A percentile compares a stretch with the other conserved stretches of the same genome.
phyloP scores from a whole-genome alignment of 2,329 filamentous ascomycete species.

The Mycosphaerella sp. region DNA sequence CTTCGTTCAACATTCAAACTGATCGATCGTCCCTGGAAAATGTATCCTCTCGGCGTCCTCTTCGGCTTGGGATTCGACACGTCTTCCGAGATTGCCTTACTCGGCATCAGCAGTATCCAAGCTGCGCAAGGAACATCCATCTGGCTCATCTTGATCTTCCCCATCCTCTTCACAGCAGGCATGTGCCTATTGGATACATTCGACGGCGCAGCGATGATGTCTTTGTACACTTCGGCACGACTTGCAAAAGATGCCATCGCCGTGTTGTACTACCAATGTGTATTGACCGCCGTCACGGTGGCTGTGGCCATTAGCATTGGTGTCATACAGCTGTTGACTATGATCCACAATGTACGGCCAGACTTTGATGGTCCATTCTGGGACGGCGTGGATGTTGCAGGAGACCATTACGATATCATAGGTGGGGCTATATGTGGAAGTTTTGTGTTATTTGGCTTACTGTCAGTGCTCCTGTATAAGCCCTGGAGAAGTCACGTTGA shows the following conservation, averaged over 20 bases:
- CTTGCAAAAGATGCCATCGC: constrained; percentile 78
- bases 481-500: constrained; percentile 67
- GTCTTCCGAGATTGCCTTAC: constrained; percentile 82
- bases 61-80: constrained; percentile 93
- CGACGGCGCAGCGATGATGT: constrained; percentile 93
- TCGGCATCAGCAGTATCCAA: constrained; percentile 85
- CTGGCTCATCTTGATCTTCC: constrained; percentile 92
- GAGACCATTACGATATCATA: constrained; percentile 79
- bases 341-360: constrained; percentile 65
- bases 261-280: constrained; percentile 88
- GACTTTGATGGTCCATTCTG: constrained; percentile 74
- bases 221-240: constrained; percentile 74
- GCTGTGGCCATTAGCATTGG: constrained; percentile 81
- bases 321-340: constrained; percentile 71
- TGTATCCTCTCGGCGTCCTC: constrained; percentile 83
- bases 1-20: constrained; percentile 72
- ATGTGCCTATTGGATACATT: constrained; percentile 94
- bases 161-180: constrained; percentile 81
- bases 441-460: constrained; percentile 69
- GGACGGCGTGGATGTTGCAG: constrained; percentile 72
- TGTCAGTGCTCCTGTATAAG: constrained; percentile 68
- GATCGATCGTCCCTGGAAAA: constrained; percentile 77
- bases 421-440: constrained; percentile 80
- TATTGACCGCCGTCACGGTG: constrained; percentile 77
- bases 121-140: constrained; percentile 79